Evolutionary conservation across 2,329 filamentous ascomycete species (phyloP).

Genomic region (Scedosporium boydii): DNA sequence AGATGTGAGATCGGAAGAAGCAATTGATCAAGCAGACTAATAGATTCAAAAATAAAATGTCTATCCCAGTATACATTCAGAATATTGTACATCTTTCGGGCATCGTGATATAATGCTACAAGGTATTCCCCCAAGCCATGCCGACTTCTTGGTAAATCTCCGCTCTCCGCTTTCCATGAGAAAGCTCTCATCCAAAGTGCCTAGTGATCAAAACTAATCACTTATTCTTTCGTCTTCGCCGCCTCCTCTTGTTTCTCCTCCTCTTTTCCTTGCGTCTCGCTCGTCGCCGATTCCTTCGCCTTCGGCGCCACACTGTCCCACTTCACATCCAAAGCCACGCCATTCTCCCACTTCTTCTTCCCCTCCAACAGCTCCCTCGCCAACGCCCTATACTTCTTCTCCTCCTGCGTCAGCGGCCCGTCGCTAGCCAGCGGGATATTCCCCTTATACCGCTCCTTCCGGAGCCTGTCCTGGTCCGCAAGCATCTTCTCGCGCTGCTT

Average conservation of each 20-base stretch:
- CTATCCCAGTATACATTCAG: conserved; percentile 19
- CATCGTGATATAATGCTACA: conserved; percentile 14
- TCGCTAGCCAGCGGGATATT: conserved; percentile 29
- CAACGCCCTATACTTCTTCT: conserved; percentile 32
- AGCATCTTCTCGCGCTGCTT: conserved; percentile 40
- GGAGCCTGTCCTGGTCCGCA: conserved; percentile 21
- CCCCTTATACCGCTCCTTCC: conserved; percentile 11
- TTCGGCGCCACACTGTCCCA: conserved; percentile 27
- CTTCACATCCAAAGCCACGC: conserved; percentile 33
- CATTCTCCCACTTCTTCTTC: conserved; percentile 50
- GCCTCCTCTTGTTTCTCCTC: conserved; percentile 9
- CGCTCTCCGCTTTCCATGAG: neutral
- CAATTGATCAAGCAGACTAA: neutral
- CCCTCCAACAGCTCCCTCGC: conserved; percentile 54
- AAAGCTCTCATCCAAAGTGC: too few species aligned
- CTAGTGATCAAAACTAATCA: neutral
- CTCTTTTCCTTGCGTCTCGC: neutral
- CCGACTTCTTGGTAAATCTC: neutral
- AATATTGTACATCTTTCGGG: conserved; percentile 19
- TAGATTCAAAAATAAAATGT: conserved; percentile 10
- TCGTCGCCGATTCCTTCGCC: conserved; percentile 8
- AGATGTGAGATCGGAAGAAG: neutral
- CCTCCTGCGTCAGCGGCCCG: conserved; percentile 28
- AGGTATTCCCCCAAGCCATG: neutral
- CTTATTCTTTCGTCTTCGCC: conserved; percentile 8